Base-by-base conservation (phyloP, 75 land plant genomes). In the Pseudotsuga menziesii region DNA sequence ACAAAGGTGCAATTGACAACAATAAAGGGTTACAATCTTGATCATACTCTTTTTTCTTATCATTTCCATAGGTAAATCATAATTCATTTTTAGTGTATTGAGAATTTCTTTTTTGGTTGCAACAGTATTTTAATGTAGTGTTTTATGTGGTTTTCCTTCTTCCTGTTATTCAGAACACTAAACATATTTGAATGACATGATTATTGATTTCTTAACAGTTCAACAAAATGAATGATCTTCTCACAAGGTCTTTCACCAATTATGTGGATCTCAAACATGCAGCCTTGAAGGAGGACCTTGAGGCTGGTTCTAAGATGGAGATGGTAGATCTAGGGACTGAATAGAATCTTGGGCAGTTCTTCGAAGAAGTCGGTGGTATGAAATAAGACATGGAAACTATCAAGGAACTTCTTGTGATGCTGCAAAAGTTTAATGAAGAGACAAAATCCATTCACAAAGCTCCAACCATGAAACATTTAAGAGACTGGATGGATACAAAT, bases 231-330 rank as follows among this genome's bases (percentile, higher is more conserved):
- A 94, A 94, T 61, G 88, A 88, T 63, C 89, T 94, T n/a, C 87
- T 94, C 81, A 83, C 89, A 20, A 92, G 83, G 75, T 85, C 90
- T 3, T 87, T 90, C 75, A 71, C 78, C 62, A 87, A 81, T 81
- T 94, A 94, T 73, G 85, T 87, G 17, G 96, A 94, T 64, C 87
- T 94, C 11, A 93, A 93, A 90, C 83, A 84, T 54, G 87, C 80
- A 27, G 86, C 90, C 41, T 72, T 89, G 78, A 83, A 82, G 61
- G 94, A 81, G 64, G 94, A 92, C 57, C 74, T 89, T 13, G 91
- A 89, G 80, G 79, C 76, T 4, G 88, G 85, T 6, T 73, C 59
- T n/a, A 76, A 84, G 58, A 44, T 82, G 32, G 84, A 84, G 72
- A 83, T 81, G 82, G 56, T 56, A 5, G 76, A 64, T 4, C 39